phyloP scores from a whole-genome alignment of 2,329 filamentous ascomycete genomes.

The Fusarium continuum region DNA sequence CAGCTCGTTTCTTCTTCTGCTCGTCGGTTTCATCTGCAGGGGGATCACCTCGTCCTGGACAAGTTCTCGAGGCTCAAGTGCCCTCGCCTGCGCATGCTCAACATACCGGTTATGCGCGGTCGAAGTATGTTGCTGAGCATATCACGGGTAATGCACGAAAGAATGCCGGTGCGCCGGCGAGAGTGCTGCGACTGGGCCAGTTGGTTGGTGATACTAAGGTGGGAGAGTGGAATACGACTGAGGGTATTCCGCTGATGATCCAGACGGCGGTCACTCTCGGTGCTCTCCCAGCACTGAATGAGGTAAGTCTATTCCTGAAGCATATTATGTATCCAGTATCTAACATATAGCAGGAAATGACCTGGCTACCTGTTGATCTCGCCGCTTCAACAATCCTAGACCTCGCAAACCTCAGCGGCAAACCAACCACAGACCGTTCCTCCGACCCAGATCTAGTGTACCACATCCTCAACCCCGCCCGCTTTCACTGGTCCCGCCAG shows the following conservation, averaged over 20 bases:
- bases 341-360: constrained; percentile 31
- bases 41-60: constrained; percentile 45
- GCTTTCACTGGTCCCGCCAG: constrained; percentile 60
- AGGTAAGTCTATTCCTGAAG: constrained; percentile 36
- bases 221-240: constrained; percentile 61
- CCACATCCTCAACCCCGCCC: constrained; percentile 31
- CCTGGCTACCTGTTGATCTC: constrained; percentile 33
- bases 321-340: rapidly evolving
- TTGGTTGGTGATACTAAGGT: constrained; percentile 57
- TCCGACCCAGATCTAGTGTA: constrained; percentile 27
- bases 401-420: constrained; percentile 3
- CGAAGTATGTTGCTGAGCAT: constrained; percentile 53
- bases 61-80: constrained; percentile 49
- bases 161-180: constrained; percentile 30
- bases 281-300: constrained; percentile 57
- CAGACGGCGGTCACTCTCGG: constrained; percentile 56
- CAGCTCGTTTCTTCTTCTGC: constrained; percentile 58
- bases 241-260: constrained; percentile 64
- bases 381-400: constrained; percentile 31
- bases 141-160: constrained; percentile 49
- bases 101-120: constrained; percentile 55
- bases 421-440: background rate
- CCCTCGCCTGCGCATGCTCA: constrained; percentile 51
- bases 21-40: constrained; percentile 54
- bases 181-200: constrained; percentile 60